Base-by-base conservation (phyloP, 345 rosid genomes). In the Abelmoschus esculentus region DNA sequence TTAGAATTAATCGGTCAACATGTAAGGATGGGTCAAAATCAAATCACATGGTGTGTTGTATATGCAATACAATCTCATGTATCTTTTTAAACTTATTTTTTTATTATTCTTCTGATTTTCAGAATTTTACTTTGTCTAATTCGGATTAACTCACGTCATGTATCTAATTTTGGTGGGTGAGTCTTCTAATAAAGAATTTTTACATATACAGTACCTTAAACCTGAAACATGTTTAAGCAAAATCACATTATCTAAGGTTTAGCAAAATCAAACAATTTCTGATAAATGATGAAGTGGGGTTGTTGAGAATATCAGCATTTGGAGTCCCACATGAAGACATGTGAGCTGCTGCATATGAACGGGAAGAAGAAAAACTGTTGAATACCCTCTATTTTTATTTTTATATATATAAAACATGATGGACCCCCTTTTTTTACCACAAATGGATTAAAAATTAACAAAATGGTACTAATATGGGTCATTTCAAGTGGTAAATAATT, bases 311-410 rank as follows among this genome's bases (percentile, higher is more conserved):
- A 76, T 76, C 56, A 72, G 55, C 76, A 76, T 7, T 70, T 73
- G 68, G 70, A 74, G 77, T 61, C 74, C 80, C 83, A 85, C 84
- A 79, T 82, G 84, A 69, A 66, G 32, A 75, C 88, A 82, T 82
- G 88, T 82, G 84, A 76, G 53, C 3, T 78, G 75, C 85, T 78
- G 75, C 85, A 81, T 22, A 22, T 0, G 26, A 22, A 22, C 26
- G 26, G 26, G 26, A 22, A 22, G 72, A 53, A 56, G 12, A 54
- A 61, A 63, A 5, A 13, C 17, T 62, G 67, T 7, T 17, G 4
- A 38, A 1, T 29, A 47, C 22, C 68, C 40, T 14, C 15, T 6
- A 7, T 3, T 46, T 26, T 7, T 38, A 6, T 17, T 14, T 31
- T 1, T 1, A 6, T 12, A 44, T 22, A 22, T 22, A 22, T 22